Evolutionary conservation across 1,284 basidiomycete species (phyloP).

Genomic region (Malassezia sp.): DNA sequence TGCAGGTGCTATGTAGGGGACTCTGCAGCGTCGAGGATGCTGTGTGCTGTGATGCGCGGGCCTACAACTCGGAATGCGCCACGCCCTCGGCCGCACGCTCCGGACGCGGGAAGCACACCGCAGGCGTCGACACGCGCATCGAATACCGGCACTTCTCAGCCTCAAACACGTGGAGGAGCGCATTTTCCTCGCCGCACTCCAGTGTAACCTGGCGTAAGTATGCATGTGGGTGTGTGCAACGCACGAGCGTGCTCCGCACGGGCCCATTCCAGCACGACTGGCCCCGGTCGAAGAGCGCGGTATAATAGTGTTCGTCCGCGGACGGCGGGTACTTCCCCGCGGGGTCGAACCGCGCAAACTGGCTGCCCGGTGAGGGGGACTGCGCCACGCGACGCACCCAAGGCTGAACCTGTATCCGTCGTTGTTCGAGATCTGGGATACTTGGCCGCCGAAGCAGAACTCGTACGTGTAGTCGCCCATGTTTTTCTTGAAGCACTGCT

Average conservation of each 20-base stretch:
- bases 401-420: slow-evolving; percentile 69
- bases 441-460: slow-evolving; percentile 81
- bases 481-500: slow-evolving; percentile 64
- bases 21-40: no score
- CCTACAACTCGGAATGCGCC: slow-evolving; percentile 12
- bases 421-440: slow-evolving; percentile 75
- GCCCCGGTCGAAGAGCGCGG: slow-evolving; percentile 60
- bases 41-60: not conserved
- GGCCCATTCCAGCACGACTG: slow-evolving; percentile 92
- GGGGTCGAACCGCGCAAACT: slow-evolving; percentile 68
- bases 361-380: slow-evolving; percentile 45
- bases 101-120: slow-evolving; percentile 56
- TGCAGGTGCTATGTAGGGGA: no score
- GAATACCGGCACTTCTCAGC: slow-evolving; percentile 90
- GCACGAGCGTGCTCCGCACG: slow-evolving; percentile 63
- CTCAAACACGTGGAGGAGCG: slow-evolving; percentile 69
- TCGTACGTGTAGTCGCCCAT: slow-evolving; percentile 95
- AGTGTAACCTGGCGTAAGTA: slow-evolving; percentile 57
- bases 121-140: slow-evolving; percentile 74
- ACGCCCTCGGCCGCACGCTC: not conserved
- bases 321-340: slow-evolving; percentile 54
- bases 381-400: slow-evolving; percentile 53
- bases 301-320: slow-evolving; percentile 64
- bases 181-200: slow-evolving; percentile 75
- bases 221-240: slow-evolving; percentile 34